These are phyloP conservation scores for Protostelium mycophagum DNA, from an alignment of 78 protist species.

Conservation along the genomic window DNA sequence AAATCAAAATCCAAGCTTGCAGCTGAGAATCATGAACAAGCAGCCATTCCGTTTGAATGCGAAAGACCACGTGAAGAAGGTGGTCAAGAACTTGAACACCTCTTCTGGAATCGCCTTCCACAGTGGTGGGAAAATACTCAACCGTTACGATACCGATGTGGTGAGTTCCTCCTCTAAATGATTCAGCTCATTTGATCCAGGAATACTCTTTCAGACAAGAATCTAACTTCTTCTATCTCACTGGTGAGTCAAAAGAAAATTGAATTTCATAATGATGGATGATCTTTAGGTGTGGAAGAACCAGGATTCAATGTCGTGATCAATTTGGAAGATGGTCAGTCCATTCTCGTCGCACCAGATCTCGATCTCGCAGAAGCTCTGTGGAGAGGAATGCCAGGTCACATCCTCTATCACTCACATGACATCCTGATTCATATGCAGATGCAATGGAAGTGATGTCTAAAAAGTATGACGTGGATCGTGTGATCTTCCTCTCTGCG, in stretches of 20 bases:
- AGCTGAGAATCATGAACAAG: too few species aligned
- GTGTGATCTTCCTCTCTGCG: not conserved
- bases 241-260: not conserved
- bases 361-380: not conserved
- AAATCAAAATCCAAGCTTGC: too few species aligned
- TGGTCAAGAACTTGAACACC: not conserved
- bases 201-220: not conserved
- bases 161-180: not conserved
- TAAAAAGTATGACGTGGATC: not conserved
- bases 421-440: not conserved
- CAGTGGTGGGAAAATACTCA: not conserved
- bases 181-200: not conserved
- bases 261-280: not conserved
- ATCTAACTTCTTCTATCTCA: not conserved
- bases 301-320: not conserved
- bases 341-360: not conserved
- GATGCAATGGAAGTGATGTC: not conserved
- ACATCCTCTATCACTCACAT: not conserved
- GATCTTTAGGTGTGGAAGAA: not conserved
- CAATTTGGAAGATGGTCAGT: not conserved
- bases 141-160: not conserved
- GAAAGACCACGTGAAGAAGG: not conserved
- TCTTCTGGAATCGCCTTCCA: not conserved
- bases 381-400: not conserved
- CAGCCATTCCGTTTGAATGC: not conserved